Evolutionary conservation across 257 asterid genomes (phyloP), one percentile per base, ranked within the genome.

Genomic region (Salvia splendens): DNA sequence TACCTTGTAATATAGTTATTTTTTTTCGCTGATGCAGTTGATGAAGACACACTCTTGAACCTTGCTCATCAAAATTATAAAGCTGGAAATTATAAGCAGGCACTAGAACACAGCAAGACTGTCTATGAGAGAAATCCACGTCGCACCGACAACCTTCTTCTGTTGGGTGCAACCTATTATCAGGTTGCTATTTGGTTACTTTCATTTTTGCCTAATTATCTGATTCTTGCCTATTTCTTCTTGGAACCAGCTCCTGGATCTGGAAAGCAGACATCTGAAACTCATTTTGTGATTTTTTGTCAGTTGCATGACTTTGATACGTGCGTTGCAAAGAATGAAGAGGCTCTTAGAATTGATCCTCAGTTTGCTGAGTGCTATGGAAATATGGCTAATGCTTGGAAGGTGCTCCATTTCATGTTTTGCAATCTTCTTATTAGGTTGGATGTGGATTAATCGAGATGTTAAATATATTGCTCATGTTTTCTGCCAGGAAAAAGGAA

Each of bases 311-410:
- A 94, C 74, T 91, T 85, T 64, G 97, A 94, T 51, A 79, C 64
- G 71, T 94, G 99, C 83, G 84, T 94, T 12, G 83, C 94, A 15
- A 94, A 88, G 82, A 94, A 94, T 76, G 96, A 94, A 79, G 99
- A 94, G 81, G 97, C 99, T 63, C 88, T 94, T 45, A 81, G 84
- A 46, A 78, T 94, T 43, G 89, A 94, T 68, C 97, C 99, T 24
- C 92, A 82, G 68, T 91, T 94, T 87, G 97, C 99, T 47, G 99
- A 94, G 84, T 91, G 99, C 78, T 94, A 91, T 79, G 99, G 99
- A 56, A 94, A 94, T 74, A 94, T 91, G 99, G 99, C 97, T n/a
- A 94, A 94, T 82, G 99, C 99, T 72, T 94, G 85, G 89, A 94
- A 94, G 96, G 99, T 94, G 77, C 41, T 62, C 36, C 20, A 64